Evolutionary conservation across 495 filamentous ascomycete genomes (phyloP).

Genomic region (Lentithecium fluviatile): DNA sequence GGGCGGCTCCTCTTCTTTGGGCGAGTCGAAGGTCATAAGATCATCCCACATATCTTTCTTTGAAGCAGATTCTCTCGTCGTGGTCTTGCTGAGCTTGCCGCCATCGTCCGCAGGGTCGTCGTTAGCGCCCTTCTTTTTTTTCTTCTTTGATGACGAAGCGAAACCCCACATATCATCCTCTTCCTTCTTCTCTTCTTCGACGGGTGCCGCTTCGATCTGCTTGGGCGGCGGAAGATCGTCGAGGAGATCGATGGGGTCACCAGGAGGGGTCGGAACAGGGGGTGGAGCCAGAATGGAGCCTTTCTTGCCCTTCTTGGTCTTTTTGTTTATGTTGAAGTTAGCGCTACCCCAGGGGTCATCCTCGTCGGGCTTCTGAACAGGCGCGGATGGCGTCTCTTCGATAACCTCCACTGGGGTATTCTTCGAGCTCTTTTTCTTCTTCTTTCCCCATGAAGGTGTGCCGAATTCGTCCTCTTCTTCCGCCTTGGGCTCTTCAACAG

Average conservation of each 20-base stretch:
- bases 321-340: constrained; percentile 26
- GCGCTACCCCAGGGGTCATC: constrained; percentile 35
- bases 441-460: constrained; percentile 32
- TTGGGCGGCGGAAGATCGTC: constrained; percentile 18
- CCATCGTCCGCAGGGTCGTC: constrained; percentile 35
- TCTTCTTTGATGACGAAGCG: constrained; percentile 28
- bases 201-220: constrained; percentile 29
- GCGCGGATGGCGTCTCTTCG: constrained; percentile 15
- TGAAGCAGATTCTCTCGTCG: constrained; percentile 32
- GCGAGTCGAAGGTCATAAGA: constrained; percentile 17
- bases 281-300: constrained; percentile 35
- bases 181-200: constrained; percentile 28
- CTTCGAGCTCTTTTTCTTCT: constrained; percentile 28
- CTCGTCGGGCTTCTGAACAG: constrained; percentile 33
- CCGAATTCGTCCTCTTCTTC: constrained; percentile 38
- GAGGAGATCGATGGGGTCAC: constrained; percentile 25
- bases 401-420: constrained; percentile 33
- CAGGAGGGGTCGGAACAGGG: constrained; percentile 40
- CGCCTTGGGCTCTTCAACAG: constrained; percentile 41
- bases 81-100: constrained; percentile 31
- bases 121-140: constrained; percentile 37
- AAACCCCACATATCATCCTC: constrained; percentile 25
- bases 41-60: constrained; percentile 32
- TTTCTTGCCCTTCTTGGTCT: constrained; percentile 40
- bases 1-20: constrained; percentile 18